These are phyloP conservation scores for Ogataea wickerhamii DNA, from an alignment of 805 yeast species.

Conservation along the genomic window DNA sequence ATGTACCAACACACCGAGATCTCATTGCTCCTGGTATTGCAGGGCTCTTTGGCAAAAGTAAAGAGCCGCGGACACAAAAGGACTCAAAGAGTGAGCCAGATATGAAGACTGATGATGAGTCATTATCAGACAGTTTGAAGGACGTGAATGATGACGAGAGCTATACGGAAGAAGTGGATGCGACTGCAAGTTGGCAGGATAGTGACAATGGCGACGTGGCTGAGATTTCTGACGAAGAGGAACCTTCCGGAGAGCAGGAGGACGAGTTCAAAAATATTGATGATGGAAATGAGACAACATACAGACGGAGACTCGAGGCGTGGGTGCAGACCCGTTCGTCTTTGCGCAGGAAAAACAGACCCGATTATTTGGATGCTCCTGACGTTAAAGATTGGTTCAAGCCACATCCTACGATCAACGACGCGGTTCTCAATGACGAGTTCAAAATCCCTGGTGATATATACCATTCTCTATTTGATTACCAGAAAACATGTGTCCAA, in stretches of 20 bases:
- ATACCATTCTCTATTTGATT: conserved; percentile 80
- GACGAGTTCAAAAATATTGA: conserved; percentile 50
- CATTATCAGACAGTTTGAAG: not conserved
- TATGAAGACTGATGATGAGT: too few relatives aligned
- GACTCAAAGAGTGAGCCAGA: too few relatives aligned
- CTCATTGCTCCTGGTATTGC: conserved; percentile 50
- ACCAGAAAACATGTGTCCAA: conserved; percentile 94
- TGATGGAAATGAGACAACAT: conserved; percentile 75
- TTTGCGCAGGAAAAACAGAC: conserved; percentile 34
- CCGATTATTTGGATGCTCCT: conserved; percentile 27
- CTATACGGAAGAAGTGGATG: conserved; percentile 23
- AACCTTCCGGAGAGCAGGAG: conserved; percentile 16
- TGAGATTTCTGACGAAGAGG: conserved; percentile 3
- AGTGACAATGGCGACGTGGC: conserved; percentile 12
- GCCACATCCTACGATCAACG: conserved; percentile 76
- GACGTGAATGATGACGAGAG: conserved; percentile 17
- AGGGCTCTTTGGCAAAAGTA: conserved; percentile 5
- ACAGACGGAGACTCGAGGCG: conserved; percentile 52
- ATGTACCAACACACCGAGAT: conserved; percentile 37
- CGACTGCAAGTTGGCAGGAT: conserved; percentile 14
- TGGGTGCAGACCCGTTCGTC: conserved; percentile 59
- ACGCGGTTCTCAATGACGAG: conserved; percentile 66
- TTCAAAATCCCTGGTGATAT: conserved; percentile 88
- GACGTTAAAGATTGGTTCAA: conserved; percentile 57
- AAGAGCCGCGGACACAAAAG: too few relatives aligned